Evolutionary conservation across 768 basidiomycete species (phyloP).

Genomic region (Boletus sensibilis): DNA sequence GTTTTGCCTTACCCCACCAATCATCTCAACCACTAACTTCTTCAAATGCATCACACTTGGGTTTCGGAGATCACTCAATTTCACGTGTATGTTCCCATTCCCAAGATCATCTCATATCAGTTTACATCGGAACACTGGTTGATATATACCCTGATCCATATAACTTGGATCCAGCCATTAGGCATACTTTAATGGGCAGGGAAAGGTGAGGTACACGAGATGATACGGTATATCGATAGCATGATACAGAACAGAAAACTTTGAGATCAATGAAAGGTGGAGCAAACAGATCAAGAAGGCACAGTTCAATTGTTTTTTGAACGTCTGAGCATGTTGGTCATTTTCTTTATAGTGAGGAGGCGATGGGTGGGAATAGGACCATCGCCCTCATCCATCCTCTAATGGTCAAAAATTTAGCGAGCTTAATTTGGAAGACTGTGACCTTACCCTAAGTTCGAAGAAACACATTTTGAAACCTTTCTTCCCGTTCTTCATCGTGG

Average conservation of each 20-base stretch:
- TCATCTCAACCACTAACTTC: neutral
- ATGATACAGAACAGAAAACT: neutral
- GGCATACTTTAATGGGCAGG: neutral
- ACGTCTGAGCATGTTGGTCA: conserved; percentile 14
- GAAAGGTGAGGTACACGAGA: neutral
- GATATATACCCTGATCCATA: conserved; percentile 17
- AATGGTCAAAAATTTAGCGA: neutral
- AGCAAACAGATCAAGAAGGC: neutral
- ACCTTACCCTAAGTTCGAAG: conserved; percentile 28
- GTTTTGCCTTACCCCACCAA: conserved; percentile 4
- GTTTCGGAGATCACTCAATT: conserved; percentile 8
- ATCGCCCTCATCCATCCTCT: conserved; percentile 28
- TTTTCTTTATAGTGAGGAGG: conserved; percentile 8
- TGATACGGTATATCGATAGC: conserved; percentile 6
- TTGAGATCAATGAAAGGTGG: neutral
- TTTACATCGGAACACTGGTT: conserved; percentile 12
- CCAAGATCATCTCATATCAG: conserved; percentile 9
- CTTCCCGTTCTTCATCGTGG: conserved; percentile 19
- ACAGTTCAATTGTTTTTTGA: neutral
- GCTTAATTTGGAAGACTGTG: neutral
- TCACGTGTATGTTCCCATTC: conserved; percentile 8
- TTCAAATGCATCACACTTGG: neutral
- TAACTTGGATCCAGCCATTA: conserved; percentile 2
- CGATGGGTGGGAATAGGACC: conserved; percentile 21
- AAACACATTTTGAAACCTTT: conserved; percentile 28